Evolutionary conservation across 1,284 basidiomycete genomes (phyloP).

Genomic region (Pseudozyma hubeiensis): DNA sequence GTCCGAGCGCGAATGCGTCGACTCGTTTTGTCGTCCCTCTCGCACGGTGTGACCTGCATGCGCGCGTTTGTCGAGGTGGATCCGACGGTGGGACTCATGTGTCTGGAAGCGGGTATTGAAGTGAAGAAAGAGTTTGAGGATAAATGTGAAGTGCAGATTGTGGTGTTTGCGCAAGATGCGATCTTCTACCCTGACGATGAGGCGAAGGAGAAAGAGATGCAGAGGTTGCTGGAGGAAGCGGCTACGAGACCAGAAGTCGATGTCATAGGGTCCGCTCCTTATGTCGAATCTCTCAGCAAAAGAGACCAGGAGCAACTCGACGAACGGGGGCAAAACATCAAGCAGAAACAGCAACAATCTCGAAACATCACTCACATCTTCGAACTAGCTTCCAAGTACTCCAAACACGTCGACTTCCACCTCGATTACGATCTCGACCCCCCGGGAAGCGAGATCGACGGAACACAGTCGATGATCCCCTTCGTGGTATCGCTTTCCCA

Average conservation of each 20-base stretch:
- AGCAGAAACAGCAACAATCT: constrained; percentile 12
- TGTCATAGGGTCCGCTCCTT: constrained; percentile 43
- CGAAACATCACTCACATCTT: constrained; percentile 25
- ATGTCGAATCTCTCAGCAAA: constrained; percentile 34
- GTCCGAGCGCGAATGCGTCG: constrained; percentile 23
- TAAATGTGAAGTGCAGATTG: constrained; percentile 27
- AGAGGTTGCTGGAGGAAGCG: constrained; percentile 19
- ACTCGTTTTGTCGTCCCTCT: constrained; percentile 24
- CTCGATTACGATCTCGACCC: constrained; percentile 50
- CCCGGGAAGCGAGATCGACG: neutral
- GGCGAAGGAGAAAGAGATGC: constrained; percentile 22
- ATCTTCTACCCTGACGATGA: constrained; percentile 34
- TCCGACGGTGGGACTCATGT: constrained; percentile 33
- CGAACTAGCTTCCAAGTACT: constrained; percentile 13
- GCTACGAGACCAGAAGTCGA: constrained; percentile 6
- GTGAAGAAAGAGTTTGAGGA: constrained; percentile 16
- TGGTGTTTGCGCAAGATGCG: constrained; percentile 51
- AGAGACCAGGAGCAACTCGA: neutral
- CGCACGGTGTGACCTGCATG: constrained; percentile 44
- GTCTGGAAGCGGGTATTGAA: constrained; percentile 28
- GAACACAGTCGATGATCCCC: constrained; percentile 17
- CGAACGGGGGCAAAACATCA: neutral
- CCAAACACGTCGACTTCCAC: constrained; percentile 50
- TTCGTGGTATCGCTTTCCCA: constrained; percentile 7
- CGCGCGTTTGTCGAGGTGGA: constrained; percentile 54